A percentile compares a stretch with the other conserved stretches of the same genome.
Evolutionary conservation across 2,329 filamentous ascomycete species (phyloP).

Genomic region (Pseudonectria buxi): DNA sequence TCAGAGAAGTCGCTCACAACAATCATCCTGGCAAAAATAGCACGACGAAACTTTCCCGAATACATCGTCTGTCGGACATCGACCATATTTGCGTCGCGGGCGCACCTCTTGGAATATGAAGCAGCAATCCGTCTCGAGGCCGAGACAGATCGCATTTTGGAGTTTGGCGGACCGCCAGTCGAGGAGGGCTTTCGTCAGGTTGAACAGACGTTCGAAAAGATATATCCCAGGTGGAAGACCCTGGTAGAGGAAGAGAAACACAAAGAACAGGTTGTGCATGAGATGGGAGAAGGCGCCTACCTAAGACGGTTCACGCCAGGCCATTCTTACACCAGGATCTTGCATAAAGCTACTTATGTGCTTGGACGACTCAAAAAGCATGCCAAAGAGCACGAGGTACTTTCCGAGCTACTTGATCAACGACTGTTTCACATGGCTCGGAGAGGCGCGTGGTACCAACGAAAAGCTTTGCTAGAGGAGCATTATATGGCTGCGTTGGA

Average conservation of each 20-base stretch:
- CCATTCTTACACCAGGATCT: slow-evolving; percentile 87
- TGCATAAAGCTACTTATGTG: slow-evolving; percentile 78
- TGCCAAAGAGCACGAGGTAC: slow-evolving; percentile 64
- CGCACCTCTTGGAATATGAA: slow-evolving; percentile 79
- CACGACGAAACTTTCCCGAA: slow-evolving; percentile 76
- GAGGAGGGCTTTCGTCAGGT: slow-evolving; percentile 61
- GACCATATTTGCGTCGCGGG: slow-evolving; percentile 77
- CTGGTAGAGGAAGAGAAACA: slow-evolving; percentile 67
- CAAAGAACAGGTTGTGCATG: slow-evolving; percentile 72
- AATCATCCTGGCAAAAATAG: slow-evolving; percentile 88
- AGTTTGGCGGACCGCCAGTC: slow-evolving; percentile 66
- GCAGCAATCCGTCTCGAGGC: slow-evolving; percentile 76
- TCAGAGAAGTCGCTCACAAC: slow-evolving; percentile 94
- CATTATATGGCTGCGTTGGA: slow-evolving; percentile 75
- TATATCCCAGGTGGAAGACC: slow-evolving; percentile 74
- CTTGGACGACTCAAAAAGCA: slow-evolving; percentile 79
- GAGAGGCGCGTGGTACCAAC: slow-evolving; percentile 89
- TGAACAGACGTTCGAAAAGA: slow-evolving; percentile 62
- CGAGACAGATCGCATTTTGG: slow-evolving; percentile 72
- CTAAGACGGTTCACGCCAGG: slow-evolving; percentile 82
- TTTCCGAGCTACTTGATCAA: slow-evolving; percentile 71
- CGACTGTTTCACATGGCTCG: slow-evolving; percentile 78
- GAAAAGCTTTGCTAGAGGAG: slow-evolving; percentile 88
- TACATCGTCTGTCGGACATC: slow-evolving; percentile 87
- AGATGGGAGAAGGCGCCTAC: slow-evolving; percentile 81